Evolutionary conservation across 2,329 filamentous ascomycete genomes (phyloP).

Genomic region (Botrytis deweyae): DNA sequence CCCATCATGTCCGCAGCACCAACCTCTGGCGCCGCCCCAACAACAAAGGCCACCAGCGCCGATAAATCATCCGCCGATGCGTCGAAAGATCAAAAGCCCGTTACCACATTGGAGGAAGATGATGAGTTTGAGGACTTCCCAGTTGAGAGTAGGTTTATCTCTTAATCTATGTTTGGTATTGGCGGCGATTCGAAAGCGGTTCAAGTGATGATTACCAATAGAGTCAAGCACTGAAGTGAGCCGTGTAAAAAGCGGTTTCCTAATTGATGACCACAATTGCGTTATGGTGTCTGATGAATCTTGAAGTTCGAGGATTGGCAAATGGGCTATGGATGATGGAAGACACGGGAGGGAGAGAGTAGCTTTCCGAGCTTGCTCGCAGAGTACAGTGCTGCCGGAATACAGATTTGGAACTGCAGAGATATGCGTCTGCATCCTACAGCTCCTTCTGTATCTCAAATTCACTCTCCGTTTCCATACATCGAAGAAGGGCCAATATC

Average conservation of each 20-base stretch:
- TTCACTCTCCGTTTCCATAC: background rate
- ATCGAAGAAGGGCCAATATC: background rate
- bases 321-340: background rate
- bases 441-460: background rate
- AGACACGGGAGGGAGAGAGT: background rate
- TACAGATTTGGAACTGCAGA: background rate
- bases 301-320: background rate
- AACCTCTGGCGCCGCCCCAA: conserved; percentile 33
- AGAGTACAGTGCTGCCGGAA: too few species aligned
- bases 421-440: background rate
- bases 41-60: conserved; percentile 29
- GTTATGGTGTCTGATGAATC: background rate
- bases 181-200: conserved; percentile 6
- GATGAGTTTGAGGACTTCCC: conserved; percentile 99
- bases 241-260: background rate
- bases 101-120: conserved; percentile 81
- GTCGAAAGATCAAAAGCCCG: conserved; percentile 44
- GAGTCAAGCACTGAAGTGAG: background rate
- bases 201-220: background rate
- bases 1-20: conserved; percentile 38
- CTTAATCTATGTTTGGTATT: background rate
- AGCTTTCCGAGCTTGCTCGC: too few species aligned
- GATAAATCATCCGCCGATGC: conserved; percentile 37
- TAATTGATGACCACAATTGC: background rate
- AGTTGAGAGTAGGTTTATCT: conserved; percentile 70